phyloP scores from a whole-genome alignment of 192 early-diverging fungal genomes.

The Mycoemilia scoparia region DNA sequence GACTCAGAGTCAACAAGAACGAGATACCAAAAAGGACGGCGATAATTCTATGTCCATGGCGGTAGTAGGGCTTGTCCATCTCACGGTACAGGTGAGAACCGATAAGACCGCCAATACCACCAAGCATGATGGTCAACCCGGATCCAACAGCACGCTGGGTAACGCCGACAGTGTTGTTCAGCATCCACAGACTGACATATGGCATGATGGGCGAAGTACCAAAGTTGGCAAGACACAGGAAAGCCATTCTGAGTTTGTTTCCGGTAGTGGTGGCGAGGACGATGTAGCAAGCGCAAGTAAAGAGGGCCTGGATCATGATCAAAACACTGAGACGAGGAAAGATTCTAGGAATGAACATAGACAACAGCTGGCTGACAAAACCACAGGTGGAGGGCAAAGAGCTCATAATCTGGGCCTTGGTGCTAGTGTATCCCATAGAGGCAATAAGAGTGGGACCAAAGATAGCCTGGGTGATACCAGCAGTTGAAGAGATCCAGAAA shows the following conservation, averaged over 20 bases:
- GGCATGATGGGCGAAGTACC: conserved; percentile 27
- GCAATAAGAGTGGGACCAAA: conserved; percentile 18
- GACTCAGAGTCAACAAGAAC: conserved; percentile 10
- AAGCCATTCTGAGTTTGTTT: conserved; percentile 11
- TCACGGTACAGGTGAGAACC: conserved; percentile 42
- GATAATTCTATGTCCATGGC: conserved; percentile 26
- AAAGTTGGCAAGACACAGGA: conserved; percentile 20
- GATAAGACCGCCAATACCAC: conserved; percentile 28
- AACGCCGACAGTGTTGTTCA: conserved; percentile 36
- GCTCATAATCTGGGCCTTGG: conserved; percentile 18
- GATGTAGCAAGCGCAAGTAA: conserved; percentile 30
- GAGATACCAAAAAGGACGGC: conserved; percentile 16
- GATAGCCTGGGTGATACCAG: conserved; percentile 23
- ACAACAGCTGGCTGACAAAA: conserved; percentile 14
- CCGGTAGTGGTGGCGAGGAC: conserved; percentile 21
- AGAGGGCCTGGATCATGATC: conserved; percentile 28
- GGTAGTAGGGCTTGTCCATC: conserved; percentile 29
- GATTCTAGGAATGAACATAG: conserved; percentile 16
- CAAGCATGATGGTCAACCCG: conserved; percentile 26
- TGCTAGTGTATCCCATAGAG: conserved; percentile 27
- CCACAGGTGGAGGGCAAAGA: conserved; percentile 23
- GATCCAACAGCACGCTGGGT: conserved; percentile 38
- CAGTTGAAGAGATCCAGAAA: conserved; percentile 21
- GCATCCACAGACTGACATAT: conserved; percentile 32
- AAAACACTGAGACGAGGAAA: conserved; percentile 12